These are phyloP conservation scores for Yamadazyma ubonensis DNA, from an alignment of 805 yeast genomes.

Conservation along the genomic window DNA sequence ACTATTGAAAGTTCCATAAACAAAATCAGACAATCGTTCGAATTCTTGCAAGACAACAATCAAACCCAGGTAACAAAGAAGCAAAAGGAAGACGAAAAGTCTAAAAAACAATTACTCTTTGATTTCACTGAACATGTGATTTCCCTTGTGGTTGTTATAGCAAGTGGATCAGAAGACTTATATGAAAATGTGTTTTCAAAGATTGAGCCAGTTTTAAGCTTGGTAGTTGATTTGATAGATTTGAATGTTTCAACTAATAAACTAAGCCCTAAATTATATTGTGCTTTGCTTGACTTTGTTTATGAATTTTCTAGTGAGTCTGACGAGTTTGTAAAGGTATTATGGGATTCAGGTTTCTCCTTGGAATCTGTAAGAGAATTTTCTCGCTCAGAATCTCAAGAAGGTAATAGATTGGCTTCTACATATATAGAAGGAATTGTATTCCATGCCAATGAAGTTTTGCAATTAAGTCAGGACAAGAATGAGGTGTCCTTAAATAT, in stretches of 20 bases:
- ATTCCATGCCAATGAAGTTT: constrained; percentile 41
- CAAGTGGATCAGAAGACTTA: constrained; percentile 57
- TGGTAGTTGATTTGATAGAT: constrained; percentile 36
- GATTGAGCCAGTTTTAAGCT: constrained; percentile 37
- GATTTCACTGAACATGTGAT: constrained; percentile 73
- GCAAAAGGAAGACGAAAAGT: constrained; percentile 33
- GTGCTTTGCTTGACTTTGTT: constrained; percentile 54
- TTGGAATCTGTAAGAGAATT: constrained; percentile 7
- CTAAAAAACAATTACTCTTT: constrained; percentile 49
- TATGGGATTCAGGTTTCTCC: constrained; percentile 21
- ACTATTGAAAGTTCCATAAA: constrained; percentile 51
- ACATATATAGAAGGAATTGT: constrained; percentile 19
- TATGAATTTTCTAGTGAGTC: constrained; percentile 64
- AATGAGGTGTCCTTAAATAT: constrained; percentile 20
- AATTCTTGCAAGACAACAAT: constrained; percentile 31
- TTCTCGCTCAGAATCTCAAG: constrained; percentile 13
- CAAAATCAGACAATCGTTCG: constrained; percentile 51
- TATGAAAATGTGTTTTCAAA: constrained; percentile 47
- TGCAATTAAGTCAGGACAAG: constrained; percentile 19
- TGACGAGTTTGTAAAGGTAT: constrained; percentile 45
- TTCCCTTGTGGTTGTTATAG: constrained; percentile 64
- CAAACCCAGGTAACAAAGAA: constrained; percentile 16
- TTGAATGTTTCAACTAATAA: constrained; percentile 32
- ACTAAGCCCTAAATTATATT: constrained; percentile 43
- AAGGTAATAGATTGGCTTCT: constrained; percentile 23